Percentiles rank a stretch among this genome's conserved stretches.
These are phyloP conservation scores for Suillus plorans DNA, from an alignment of 768 basidiomycete genomes.

Conservation along the genomic window DNA sequence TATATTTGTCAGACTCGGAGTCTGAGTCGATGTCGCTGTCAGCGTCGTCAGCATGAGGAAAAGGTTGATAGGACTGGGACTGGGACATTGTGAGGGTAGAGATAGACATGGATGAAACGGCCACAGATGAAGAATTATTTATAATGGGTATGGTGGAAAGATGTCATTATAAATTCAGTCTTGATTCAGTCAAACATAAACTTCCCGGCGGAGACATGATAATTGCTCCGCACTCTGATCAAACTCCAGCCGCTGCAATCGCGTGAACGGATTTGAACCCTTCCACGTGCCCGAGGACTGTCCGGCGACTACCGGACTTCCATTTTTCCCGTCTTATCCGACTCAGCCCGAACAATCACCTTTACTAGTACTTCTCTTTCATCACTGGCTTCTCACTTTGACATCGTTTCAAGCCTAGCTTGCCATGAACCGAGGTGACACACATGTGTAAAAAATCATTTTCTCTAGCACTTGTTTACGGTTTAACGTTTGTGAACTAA, in stretches of 20 bases:
- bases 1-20: constrained; percentile 41
- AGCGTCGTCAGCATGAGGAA: constrained; percentile 35
- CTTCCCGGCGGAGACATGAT: constrained; percentile 32
- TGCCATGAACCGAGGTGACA: background rate
- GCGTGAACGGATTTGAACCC: constrained; percentile 21
- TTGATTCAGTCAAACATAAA: constrained; percentile 11
- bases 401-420: background rate
- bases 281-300: constrained; percentile 23
- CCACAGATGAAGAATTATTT: constrained; percentile 4
- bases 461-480: background rate
- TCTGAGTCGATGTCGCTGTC: constrained; percentile 47
- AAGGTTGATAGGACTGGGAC: constrained; percentile 7
- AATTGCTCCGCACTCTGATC: constrained; percentile 28
- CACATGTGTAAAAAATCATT: background rate
- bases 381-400: background rate
- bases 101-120: constrained; percentile 14
- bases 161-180: constrained; percentile 9
- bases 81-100: constrained; percentile 11
- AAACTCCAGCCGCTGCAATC: constrained; percentile 22
- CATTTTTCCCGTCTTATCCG: background rate
- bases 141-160: background rate
- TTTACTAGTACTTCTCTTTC: constrained; percentile 1
- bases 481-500: background rate
- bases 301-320: constrained; percentile 10
- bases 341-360: background rate